Conservation (phyloP, 73 alveolate species). For the Symbiodinium natans region DNA sequence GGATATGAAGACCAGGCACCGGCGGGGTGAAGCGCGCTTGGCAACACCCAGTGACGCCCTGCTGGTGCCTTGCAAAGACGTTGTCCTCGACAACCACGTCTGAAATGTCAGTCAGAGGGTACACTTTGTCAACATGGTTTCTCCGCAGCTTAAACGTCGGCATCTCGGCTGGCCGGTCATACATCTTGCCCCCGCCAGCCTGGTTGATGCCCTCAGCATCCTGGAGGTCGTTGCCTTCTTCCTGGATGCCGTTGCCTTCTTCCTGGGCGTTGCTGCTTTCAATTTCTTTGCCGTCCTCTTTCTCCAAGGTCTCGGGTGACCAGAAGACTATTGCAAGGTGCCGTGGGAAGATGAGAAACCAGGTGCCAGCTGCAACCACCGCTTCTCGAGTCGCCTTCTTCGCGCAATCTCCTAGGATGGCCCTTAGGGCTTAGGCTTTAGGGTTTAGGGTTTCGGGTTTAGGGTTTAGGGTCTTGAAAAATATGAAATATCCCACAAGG, state of each 20-base stretch:
- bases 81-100: background rate
- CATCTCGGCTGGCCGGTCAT: background rate
- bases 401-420: background rate
- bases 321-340: background rate
- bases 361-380: background rate
- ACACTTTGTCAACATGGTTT: background rate
- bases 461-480: too few relatives aligned
- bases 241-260: background rate
- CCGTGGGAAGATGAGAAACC: background rate
- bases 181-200: background rate
- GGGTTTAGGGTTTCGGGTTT: too few relatives aligned
- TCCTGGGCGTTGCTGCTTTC: background rate
- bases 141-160: background rate
- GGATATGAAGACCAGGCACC: background rate
- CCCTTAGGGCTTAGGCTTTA: background rate
- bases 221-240: background rate
- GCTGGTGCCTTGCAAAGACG: background rate
- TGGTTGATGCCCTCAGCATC: background rate
- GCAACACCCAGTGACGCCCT: background rate
- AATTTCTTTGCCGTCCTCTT: background rate
- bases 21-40: background rate
- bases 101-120: background rate
- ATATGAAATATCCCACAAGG: too few relatives aligned
- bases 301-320: background rate
- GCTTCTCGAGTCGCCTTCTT: background rate